Evolutionary conservation across 306 rosid species (phyloP).

Genomic region (Pterocarpus santalinus): DNA sequence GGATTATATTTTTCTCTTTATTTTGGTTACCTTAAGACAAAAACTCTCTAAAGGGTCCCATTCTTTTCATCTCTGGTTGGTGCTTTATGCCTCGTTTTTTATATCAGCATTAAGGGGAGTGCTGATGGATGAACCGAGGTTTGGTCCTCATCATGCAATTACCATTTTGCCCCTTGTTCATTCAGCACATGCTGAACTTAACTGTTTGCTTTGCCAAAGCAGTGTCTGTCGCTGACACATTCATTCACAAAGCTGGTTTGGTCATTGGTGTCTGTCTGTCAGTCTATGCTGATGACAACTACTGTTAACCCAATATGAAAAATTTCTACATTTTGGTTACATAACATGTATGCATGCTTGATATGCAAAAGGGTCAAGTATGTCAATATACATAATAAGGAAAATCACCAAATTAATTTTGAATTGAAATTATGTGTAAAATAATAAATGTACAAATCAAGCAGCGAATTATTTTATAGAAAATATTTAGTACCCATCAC

Average conservation of each 20-base stretch:
- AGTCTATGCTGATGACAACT: conserved; percentile 2
- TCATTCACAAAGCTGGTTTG: background rate
- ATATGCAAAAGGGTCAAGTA: conserved; percentile 6
- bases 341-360: background rate
- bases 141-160: conserved; percentile 14
- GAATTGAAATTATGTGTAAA: background rate
- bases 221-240: background rate
- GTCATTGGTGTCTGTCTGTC: background rate
- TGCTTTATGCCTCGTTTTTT: conserved; percentile 41
- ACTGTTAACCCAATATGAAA: background rate
- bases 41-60: background rate
- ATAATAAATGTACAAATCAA: conserved; percentile 7
- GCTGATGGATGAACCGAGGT: conserved; percentile 3
- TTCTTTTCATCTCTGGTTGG: conserved; percentile 37
- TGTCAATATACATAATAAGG: background rate
- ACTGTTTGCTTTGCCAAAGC: background rate
- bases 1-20: conserved; percentile 34
- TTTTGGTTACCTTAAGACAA: conserved; percentile 19
- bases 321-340: background rate
- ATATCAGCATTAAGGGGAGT: conserved; percentile 25
- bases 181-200: background rate
- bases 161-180: conserved; percentile 37
- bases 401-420: background rate
- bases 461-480: background rate
- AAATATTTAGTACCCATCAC: background rate